phyloP scores from a whole-genome alignment of 306 rosid genomes.

The Mucuna pruriens region DNA sequence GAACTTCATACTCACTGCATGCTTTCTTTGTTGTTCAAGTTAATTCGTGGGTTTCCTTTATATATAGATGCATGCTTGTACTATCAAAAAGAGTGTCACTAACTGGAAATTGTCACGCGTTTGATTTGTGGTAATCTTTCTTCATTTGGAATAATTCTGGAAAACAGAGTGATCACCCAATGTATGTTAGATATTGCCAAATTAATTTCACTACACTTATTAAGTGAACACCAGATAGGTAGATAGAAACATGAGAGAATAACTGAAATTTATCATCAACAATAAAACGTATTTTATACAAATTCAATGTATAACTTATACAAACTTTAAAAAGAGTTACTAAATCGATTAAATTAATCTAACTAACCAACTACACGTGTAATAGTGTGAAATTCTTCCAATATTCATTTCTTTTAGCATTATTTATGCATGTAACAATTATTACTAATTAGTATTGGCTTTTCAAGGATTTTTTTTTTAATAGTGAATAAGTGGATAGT shows the following conservation, averaged over 20 bases:
- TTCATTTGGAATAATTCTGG: conserved; percentile 3
- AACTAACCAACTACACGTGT: background rate
- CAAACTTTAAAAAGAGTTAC: background rate
- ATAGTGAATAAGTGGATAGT: background rate
- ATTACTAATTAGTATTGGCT: background rate
- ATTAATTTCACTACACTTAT: background rate
- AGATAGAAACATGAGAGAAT: background rate
- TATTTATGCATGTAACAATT: background rate
- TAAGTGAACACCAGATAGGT: background rate
- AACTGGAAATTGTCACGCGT: background rate
- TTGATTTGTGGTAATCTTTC: conserved; percentile 30
- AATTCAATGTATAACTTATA: background rate
- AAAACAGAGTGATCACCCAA: background rate
- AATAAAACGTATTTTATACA: background rate
- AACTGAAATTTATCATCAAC: background rate
- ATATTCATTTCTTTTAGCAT: background rate
- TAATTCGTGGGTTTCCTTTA: background rate
- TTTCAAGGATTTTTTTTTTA: no score
- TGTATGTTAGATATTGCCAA: background rate
- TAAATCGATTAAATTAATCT: background rate
- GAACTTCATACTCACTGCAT: background rate
- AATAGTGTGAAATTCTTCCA: no score
- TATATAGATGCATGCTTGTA: background rate
- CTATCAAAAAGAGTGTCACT: conserved; percentile 5
- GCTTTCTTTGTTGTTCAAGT: background rate